Percentiles rank a stretch among this genome's conserved stretches.
Evolutionary conservation across 2,329 filamentous ascomycete species (phyloP).

Genomic region (Diaporthe amygdali): DNA sequence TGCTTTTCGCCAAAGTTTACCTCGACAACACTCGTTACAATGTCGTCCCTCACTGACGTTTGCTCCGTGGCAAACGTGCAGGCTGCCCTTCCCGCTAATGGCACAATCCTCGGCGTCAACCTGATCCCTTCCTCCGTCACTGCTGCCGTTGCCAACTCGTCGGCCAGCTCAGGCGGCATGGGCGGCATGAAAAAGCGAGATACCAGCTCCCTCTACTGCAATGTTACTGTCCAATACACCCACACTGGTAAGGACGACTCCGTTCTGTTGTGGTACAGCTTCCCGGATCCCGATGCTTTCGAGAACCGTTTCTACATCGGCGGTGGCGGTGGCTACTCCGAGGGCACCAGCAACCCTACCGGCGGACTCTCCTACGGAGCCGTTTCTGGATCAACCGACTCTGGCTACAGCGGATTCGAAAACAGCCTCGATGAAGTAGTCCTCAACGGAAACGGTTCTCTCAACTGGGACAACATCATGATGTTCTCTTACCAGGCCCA

Average conservation of each 20-base stretch:
- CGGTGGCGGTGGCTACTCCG: conserved; percentile 49
- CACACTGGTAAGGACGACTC: conserved; percentile 38
- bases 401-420: conserved; percentile 49
- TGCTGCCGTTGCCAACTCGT: conserved; percentile 44
- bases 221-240: conserved; percentile 41
- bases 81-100: conserved; percentile 46
- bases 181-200: conserved; percentile 26
- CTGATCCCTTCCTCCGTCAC: conserved; percentile 46
- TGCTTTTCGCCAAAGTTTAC: not conserved
- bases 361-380: conserved; percentile 48
- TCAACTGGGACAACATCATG: conserved; percentile 55
- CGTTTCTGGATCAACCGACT: conserved; percentile 45
- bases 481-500: conserved; percentile 58
- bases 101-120: conserved; percentile 45
- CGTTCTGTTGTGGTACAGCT: conserved; percentile 40
- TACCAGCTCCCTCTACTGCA: conserved; percentile 39
- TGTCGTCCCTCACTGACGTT: conserved; percentile 42
- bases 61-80: conserved; percentile 49
- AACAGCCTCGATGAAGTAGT: conserved; percentile 43
- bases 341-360: conserved; percentile 38
- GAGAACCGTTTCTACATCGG: conserved; percentile 50
- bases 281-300: conserved; percentile 42
- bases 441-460: conserved; percentile 52
- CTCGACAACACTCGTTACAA: not conserved
- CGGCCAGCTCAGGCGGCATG: conserved; percentile 26